A percentile compares a stretch with the other conserved stretches of the same genome.
Conservation (phyloP, 2,329 filamentous ascomycete genomes). For the Hysterium pulicare region DNA sequence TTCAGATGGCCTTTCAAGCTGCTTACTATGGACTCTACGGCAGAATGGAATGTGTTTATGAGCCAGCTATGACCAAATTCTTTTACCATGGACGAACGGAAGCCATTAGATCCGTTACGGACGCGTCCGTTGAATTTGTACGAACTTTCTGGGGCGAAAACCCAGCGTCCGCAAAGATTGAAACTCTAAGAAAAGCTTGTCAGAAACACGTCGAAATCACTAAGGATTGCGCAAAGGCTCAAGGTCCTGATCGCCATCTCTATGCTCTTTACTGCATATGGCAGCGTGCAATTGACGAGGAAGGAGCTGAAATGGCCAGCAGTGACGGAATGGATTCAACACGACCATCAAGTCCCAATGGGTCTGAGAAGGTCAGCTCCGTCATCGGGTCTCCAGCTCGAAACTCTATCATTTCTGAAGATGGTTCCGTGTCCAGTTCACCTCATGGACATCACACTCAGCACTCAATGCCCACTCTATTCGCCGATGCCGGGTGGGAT, state of each 20-base stretch:
- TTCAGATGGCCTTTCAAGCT: constrained; percentile 98
- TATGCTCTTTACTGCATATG: constrained; percentile 94
- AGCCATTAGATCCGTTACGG: constrained; percentile 81
- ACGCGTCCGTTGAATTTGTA: constrained; percentile 82
- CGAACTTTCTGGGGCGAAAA: constrained; percentile 94
- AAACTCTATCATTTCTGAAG: constrained; percentile 50
- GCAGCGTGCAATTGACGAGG: constrained; percentile 83
- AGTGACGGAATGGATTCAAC: constrained; percentile 51
- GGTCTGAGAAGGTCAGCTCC: constrained; percentile 45
- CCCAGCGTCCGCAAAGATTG: constrained; percentile 76
- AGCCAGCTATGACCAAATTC: constrained; percentile 96
- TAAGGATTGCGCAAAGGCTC: constrained; percentile 79
- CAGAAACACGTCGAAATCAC: constrained; percentile 78
- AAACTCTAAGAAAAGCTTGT: constrained; percentile 78
- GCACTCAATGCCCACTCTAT: constrained; percentile 69
- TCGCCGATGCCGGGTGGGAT: constrained; percentile 88
- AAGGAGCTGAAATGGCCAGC: constrained; percentile 53
- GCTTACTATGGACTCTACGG: constrained; percentile 97
- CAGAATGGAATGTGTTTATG: constrained; percentile 89
- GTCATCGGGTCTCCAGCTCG: constrained; percentile 53
- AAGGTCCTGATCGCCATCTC: constrained; percentile 88
- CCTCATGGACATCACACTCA: constrained; percentile 47
- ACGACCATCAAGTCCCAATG: constrained; percentile 51
- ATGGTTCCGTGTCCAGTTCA: constrained; percentile 48
- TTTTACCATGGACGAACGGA: constrained; percentile 93